phyloP scores from a whole-genome alignment of 495 filamentous ascomycete species.

The Penicillium silybi region DNA sequence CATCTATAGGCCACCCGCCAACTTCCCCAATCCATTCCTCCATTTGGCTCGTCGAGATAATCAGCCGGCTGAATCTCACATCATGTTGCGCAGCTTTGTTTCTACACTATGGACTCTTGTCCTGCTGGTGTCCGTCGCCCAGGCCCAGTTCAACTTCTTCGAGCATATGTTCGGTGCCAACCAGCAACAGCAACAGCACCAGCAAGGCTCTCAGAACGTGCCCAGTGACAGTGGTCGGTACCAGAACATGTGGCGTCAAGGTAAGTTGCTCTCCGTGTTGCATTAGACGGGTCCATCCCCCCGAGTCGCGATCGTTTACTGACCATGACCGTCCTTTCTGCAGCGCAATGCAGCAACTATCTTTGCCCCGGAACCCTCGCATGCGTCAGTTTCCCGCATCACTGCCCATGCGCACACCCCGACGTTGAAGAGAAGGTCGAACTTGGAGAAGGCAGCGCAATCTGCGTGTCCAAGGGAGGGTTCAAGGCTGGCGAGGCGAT shows the following conservation, averaged over 20 bases:
- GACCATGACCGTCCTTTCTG: neutral
- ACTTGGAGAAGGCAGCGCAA: constrained; percentile 71
- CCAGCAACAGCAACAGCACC: constrained; percentile 56
- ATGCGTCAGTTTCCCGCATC: constrained; percentile 89
- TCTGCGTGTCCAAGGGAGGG: constrained; percentile 80
- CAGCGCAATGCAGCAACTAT: constrained; percentile 79
- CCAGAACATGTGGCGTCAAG: constrained; percentile 62
- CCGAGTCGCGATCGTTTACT: neutral
- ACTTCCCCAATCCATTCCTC: neutral
- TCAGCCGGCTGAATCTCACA: neutral
- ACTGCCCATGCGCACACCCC: constrained; percentile 86
- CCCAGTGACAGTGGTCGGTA: constrained; percentile 76
- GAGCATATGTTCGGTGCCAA: constrained; percentile 74
- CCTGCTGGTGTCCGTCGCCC: constrained; percentile 43
- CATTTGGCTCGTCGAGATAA: neutral
- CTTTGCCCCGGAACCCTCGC: constrained; percentile 87
- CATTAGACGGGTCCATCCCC: neutral
- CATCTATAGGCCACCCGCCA: constrained; percentile 17
- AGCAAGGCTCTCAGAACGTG: constrained; percentile 66
- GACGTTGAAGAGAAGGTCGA: constrained; percentile 84
- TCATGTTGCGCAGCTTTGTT: constrained; percentile 29
- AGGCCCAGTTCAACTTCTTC: constrained; percentile 83
- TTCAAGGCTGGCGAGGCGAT: constrained; percentile 70
- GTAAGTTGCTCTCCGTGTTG: constrained; percentile 32
- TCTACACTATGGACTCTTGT: constrained; percentile 41